These are phyloP conservation scores for Aegilops longissima DNA, from an alignment of 176 grass and related monocot species.

Conservation along the genomic window DNA sequence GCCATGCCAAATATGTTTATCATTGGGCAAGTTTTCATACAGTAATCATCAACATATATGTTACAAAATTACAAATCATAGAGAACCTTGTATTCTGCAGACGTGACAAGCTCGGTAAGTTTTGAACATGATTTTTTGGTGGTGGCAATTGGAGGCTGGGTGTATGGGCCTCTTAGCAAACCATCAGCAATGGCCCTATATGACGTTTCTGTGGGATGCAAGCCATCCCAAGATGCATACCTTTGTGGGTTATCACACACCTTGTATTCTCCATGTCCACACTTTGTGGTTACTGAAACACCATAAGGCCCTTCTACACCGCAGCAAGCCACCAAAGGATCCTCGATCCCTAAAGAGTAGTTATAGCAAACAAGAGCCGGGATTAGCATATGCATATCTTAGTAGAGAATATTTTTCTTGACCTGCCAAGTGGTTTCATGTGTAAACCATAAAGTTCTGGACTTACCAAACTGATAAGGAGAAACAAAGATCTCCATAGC, in stretches of 20 bases:
- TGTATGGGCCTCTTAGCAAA: constrained; percentile 40
- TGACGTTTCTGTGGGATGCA: constrained; percentile 64
- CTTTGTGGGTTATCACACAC: constrained; percentile 57
- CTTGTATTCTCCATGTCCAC: constrained; percentile 44
- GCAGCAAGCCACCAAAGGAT: constrained; percentile 63
- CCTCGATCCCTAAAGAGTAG: constrained; percentile 43
- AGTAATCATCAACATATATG: background rate
- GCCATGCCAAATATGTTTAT: background rate
- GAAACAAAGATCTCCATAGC: constrained; percentile 54
- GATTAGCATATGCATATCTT: background rate
- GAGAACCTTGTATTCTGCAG: constrained; percentile 44
- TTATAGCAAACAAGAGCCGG: background rate
- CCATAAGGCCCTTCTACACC: constrained; percentile 53
- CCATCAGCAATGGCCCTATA: constrained; percentile 59
- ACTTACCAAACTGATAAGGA: constrained; percentile 61
- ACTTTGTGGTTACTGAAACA: constrained; percentile 26
- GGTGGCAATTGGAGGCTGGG: constrained; percentile 41
- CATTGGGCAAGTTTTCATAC: background rate
- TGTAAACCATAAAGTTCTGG: background rate
- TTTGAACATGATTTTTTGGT: constrained; percentile 31
- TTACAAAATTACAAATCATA: constrained; percentile 35
- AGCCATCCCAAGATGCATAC: constrained; percentile 70
- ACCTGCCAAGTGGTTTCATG: background rate
- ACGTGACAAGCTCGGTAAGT: constrained; percentile 27
- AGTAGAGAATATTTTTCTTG: background rate